Base-by-base conservation (phyloP, 129 eudicot species). In the Tanacetum coccineum region DNA sequence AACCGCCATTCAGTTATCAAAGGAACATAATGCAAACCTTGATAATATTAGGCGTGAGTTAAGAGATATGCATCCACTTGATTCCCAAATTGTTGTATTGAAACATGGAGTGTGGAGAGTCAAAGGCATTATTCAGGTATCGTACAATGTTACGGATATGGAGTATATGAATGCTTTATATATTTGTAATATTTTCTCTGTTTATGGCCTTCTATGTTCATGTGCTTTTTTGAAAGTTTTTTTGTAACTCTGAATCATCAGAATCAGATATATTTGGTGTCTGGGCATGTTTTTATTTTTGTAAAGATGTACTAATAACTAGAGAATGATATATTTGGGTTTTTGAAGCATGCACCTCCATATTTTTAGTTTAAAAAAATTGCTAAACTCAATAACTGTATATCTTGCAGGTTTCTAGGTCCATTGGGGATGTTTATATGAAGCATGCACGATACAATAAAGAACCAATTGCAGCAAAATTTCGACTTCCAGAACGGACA, bases 381-480 rank as follows among this genome's bases (percentile, higher is more conserved):
- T 22, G 17, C 17, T 13, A 25, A 56, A 61, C 26, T 62, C 12
- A 36, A 39, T 40, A 18, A 17, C 22, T 36, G 13, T 52, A 47
- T 62, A 21, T 51, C 25, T 3, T 77, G 64, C 73, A 85, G 91
- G 87, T 85, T 76, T 85, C 91, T 55, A 85, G 76, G 67, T 74
- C 87, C 30, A 85, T 85, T 7, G 91, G 91, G 45, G 91, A 85
- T 42, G 87, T 75, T 52, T 85, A 85, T 79, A 76, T 85, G 87
- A 85, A 85, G 65, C 81, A 85, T 55, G 81, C 87, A 6, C 77
- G 70, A 21, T 85, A 60, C 67, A 82, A 82, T 51, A 79, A 79
- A 68, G 91, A 82, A 49, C 91, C 87, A 18, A 76, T 85, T 17
- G 77, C 74, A 50, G 76, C 70, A 18, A 85, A 82, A 65, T 85